These are phyloP conservation scores for Tulasnella sp. DNA, from an alignment of 768 basidiomycete species.

Conservation along the genomic window DNA sequence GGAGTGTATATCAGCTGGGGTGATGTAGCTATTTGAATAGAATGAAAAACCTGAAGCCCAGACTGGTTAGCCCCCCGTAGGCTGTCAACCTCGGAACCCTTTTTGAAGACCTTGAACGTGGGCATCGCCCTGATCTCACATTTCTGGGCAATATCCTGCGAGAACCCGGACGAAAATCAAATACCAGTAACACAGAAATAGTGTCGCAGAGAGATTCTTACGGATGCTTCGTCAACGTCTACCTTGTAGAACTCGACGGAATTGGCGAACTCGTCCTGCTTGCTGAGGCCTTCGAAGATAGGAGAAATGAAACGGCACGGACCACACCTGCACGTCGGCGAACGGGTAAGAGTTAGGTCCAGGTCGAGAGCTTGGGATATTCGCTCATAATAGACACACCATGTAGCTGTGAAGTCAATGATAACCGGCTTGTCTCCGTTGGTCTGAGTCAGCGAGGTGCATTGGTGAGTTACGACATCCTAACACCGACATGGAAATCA, in stretches of 20 bases:
- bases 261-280: neutral
- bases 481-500: neutral
- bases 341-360: neutral
- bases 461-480: neutral
- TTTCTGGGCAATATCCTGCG: neutral
- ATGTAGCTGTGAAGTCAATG: neutral
- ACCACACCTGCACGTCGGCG: neutral
- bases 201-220: neutral
- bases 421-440: neutral
- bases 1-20: too few relatives aligned
- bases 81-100: constrained; percentile 29
- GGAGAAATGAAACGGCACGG: neutral
- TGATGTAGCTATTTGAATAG: too few relatives aligned
- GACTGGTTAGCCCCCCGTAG: neutral
- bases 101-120: constrained; percentile 34
- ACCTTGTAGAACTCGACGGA: neutral
- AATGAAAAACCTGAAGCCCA: neutral
- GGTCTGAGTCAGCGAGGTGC: neutral
- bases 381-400: neutral
- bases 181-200: neutral
- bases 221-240: neutral
- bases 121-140: constrained; percentile 31
- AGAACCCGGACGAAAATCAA: neutral
- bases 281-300: neutral
- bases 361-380: neutral